These are phyloP conservation scores for Nicotiana undulata DNA, from an alignment of 257 asterid species.

Conservation along the genomic window DNA sequence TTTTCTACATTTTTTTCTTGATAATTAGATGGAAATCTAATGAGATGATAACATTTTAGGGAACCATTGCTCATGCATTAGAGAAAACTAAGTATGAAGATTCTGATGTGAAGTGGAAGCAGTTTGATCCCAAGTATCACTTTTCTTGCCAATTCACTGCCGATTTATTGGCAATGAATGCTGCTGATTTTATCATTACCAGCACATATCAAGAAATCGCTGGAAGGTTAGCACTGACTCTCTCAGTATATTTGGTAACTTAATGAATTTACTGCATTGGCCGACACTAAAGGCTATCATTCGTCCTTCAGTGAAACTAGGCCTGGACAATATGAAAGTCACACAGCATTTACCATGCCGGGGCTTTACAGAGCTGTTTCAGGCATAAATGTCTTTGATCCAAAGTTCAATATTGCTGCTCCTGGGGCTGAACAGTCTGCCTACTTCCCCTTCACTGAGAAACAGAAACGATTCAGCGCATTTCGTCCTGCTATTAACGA, in stretches of 20 bases:
- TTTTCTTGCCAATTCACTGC: conserved; percentile 84
- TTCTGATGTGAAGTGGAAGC: conserved; percentile 71
- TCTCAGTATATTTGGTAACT: not conserved
- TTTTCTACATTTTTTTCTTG: not conserved
- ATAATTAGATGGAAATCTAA: not conserved
- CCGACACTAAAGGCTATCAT: not conserved
- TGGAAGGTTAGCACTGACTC: conserved; percentile 51
- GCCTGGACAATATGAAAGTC: conserved; percentile 87
- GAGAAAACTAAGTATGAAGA: conserved; percentile 89
- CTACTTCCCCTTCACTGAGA: conserved; percentile 62
- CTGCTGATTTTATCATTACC: conserved; percentile 74
- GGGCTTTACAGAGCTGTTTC: conserved; percentile 73
- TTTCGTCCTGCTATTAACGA: conserved; percentile 57
- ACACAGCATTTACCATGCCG: conserved; percentile 72
- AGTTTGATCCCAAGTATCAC: conserved; percentile 66
- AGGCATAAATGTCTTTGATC: conserved; percentile 70
- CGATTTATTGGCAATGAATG: conserved; percentile 76
- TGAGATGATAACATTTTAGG: conserved; percentile 24
- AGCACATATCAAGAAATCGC: conserved; percentile 93
- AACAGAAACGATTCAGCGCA: conserved; percentile 38
- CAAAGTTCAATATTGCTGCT: conserved; percentile 79
- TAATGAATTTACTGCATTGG: not conserved
- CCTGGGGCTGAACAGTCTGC: conserved; percentile 91
- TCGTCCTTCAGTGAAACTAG: conserved; percentile 47
- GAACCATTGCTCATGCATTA: conserved; percentile 91